Evolutionary conservation across 768 basidiomycete species (phyloP), one percentile per base, ranked within the genome.

Genomic region (Multifurca ochricompacta): DNA sequence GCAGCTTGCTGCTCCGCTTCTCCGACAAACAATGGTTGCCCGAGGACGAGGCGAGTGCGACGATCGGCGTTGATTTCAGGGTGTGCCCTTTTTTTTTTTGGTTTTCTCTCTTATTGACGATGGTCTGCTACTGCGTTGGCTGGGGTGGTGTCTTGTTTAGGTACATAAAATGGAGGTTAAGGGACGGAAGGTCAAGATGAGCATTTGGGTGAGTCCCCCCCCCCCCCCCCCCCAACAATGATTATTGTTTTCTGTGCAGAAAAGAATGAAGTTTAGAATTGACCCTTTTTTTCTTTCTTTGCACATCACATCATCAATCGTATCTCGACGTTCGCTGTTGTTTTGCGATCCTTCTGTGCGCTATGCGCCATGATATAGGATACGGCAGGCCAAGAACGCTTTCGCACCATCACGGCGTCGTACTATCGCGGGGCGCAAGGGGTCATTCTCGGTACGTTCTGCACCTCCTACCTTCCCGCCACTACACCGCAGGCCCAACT

Each of bases 311-410:
- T n/a, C n/a, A n/a, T n/a, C n/a, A n/a, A n/a, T n/a, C n/a, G n/a
- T n/a, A n/a, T n/a, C n/a, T n/a, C n/a, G n/a, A n/a, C n/a, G n/a
- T n/a, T n/a, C n/a, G n/a, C n/a, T n/a, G n/a, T n/a, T n/a, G n/a
- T n/a, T n/a, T n/a, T n/a, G n/a, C n/a, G n/a, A n/a, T 31, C 6
- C 19, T 6, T 47, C 37, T 39, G 18, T 16, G 53, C 56, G 39
- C 35, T 10, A n/a, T n/a, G n/a, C n/a, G n/a, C n/a, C n/a, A n/a
- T n/a, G n/a, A n/a, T 13, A n/a, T 62, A 93, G 91, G 91, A 96
- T 63, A 95, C 92, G 0, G 91, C 93, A 46, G 95, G 96, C 0
- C 95, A 98, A 68, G 96, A 99, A 70, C 83, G 95, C 5, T 99
- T 97, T 66, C 78, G 92, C 42, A 96, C 94, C 3, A 86, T 99